These are phyloP conservation scores for Papiliotrema laurentii DNA, from an alignment of 1,284 basidiomycete genomes.

Conservation along the genomic window DNA sequence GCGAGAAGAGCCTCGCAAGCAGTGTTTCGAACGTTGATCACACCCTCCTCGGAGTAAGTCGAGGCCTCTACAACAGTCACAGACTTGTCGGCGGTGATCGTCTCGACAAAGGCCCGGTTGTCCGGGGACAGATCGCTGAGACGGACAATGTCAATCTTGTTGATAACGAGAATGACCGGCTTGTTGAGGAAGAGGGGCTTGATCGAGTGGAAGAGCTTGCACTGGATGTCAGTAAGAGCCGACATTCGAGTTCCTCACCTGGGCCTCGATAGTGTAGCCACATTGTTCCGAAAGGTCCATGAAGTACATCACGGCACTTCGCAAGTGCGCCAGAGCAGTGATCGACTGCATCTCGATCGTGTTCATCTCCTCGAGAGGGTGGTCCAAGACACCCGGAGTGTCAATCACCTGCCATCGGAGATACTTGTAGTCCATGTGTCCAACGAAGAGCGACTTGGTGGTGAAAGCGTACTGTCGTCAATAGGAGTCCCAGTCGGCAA, in stretches of 20 bases:
- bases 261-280: constrained; percentile 89
- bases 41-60: constrained; percentile 89
- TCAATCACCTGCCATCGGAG: constrained; percentile 97
- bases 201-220: constrained; percentile 96
- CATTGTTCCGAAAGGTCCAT: constrained; percentile 97
- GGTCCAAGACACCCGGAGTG: constrained; percentile 80
- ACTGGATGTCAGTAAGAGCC: constrained; percentile 54
- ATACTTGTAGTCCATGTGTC: constrained; percentile 96
- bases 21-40: constrained; percentile 87
- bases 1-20: constrained; percentile 89
- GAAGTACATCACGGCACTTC: constrained; percentile 88
- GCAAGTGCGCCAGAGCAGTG: constrained; percentile 88
- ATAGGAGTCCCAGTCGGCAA: background rate
- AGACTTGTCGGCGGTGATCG: constrained; percentile 69
- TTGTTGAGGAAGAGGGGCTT: constrained; percentile 91
- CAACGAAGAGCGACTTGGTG: constrained; percentile 92
- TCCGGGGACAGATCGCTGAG: constrained; percentile 74
- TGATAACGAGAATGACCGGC: constrained; percentile 85
- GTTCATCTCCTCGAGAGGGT: constrained; percentile 97
- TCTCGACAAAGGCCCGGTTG: constrained; percentile 71
- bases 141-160: constrained; percentile 88
- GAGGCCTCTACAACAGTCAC: constrained; percentile 77
- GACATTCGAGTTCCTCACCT: constrained; percentile 53
- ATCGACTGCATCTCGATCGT: constrained; percentile 99
- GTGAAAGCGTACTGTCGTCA: constrained; percentile 75